A percentile compares a stretch with the other conserved stretches of the same genome.
Evolutionary conservation across 306 rosid genomes (phyloP).

Genomic region (Quercus berberidifolia): DNA sequence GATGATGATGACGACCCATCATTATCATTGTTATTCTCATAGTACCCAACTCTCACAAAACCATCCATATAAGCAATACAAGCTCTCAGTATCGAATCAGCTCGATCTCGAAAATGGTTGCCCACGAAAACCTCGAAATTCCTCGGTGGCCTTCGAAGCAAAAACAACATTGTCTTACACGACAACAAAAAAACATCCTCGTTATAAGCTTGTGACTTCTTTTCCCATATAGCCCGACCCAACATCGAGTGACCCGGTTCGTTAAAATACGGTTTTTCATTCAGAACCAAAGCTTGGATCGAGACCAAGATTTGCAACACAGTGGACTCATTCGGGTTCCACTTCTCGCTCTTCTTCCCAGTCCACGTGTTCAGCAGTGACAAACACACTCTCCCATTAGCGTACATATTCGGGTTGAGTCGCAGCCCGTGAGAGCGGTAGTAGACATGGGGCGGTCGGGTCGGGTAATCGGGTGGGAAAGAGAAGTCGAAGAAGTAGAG

Average conservation of each 20-base stretch:
- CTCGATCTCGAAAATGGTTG: slow-evolving; percentile 27
- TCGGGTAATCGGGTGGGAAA: slow-evolving; percentile 40
- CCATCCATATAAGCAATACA: slow-evolving; percentile 37
- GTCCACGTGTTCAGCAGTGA: slow-evolving; percentile 55
- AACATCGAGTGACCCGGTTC: slow-evolving; percentile 26
- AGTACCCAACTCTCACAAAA: slow-evolving; percentile 26
- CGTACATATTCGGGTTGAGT: slow-evolving; percentile 43
- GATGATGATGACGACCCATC: too few species aligned
- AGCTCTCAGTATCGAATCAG: slow-evolving; percentile 24
- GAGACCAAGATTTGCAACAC: slow-evolving; percentile 52
- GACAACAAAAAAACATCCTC: slow-evolving; percentile 23
- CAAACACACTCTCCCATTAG: slow-evolving; percentile 33
- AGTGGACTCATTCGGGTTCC: slow-evolving; percentile 46
- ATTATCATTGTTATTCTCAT: neutral
- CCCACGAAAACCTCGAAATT: slow-evolving; percentile 30
- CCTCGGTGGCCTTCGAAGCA: slow-evolving; percentile 29
- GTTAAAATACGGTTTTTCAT: slow-evolving; percentile 50
- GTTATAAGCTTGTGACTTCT: slow-evolving; percentile 26
- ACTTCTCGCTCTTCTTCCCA: slow-evolving; percentile 22
- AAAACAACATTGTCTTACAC: slow-evolving; percentile 3
- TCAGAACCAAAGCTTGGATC: slow-evolving; percentile 55
- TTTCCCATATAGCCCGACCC: neutral
- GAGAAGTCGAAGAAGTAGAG: slow-evolving; percentile 54
- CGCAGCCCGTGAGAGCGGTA: slow-evolving; percentile 36
- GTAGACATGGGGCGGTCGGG: slow-evolving; percentile 29